Evolutionary conservation across 75 land plant species (phyloP), one percentile per base, ranked within the genome.

Genomic region (Cupressus sempervirens): DNA sequence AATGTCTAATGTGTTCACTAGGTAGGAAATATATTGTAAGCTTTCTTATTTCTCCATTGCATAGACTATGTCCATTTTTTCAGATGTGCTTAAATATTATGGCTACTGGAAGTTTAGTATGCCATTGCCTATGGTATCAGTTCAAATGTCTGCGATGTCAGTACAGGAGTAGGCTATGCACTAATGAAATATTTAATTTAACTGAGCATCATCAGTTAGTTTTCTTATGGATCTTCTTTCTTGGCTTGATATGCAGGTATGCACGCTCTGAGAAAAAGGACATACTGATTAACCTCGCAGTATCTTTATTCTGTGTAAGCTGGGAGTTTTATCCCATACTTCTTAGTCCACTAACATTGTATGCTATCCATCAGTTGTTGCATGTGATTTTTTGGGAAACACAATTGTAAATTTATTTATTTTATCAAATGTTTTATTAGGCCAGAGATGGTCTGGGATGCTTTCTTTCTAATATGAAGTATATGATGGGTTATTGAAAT

Each of bases 231-330:
- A n/a, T 41, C 12, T 26, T 40, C 50, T 65, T 83, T 15, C 3
- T 86, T 89, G 85, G 90, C 30, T 46, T 16, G 50, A 80, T n/a
- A 38, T 82, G 56, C 84, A 96, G 98, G 90, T 91, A 81, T 75
- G 83, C 94, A 16, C 91, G 88, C 48, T 92, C 93, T 36, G 86
- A 76, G 82, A 84, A 77, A 67, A 84, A 85, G 20, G 99, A 97
- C 67, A 89, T 92, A 68, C 87, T 82, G 2, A 97, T 97, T 82
- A 97, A 97, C 85, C 76, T 97, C 84, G 99, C 94, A 48, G 93
- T 96, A 80, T 90, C 99, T 35, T 93, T 91, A n/a, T 90, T 88
- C 14, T 93, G 94, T 89, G 98, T 96, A 90, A 94, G 96, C 90
- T 76, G 20, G 18, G 15, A 13, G 23, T 29, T 18, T 32, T 84